Evolutionary conservation across 257 asterid species (phyloP).

Genomic region (Thymus quinquecostatus): DNA sequence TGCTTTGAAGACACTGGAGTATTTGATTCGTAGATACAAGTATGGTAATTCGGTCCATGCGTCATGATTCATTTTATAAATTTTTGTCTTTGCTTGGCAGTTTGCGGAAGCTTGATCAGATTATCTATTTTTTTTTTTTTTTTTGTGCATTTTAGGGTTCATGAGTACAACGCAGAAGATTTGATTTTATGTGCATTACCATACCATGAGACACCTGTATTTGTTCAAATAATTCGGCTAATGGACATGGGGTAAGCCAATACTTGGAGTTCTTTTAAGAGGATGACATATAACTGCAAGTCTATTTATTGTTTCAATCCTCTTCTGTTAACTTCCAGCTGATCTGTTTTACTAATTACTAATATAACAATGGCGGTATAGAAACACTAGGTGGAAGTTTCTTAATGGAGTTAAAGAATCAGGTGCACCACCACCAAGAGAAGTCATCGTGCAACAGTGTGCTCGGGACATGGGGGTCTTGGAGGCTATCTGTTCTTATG

Average conservation of each 20-base stretch:
- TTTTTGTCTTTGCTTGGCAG: background rate
- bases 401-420: constrained; percentile 84
- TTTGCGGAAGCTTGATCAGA: background rate
- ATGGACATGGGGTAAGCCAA: constrained; percentile 68
- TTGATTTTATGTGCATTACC: constrained; percentile 87
- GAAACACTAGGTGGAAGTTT: constrained; percentile 85
- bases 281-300: background rate
- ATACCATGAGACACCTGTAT: constrained; percentile 81
- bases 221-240: constrained; percentile 75
- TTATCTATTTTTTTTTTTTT: background rate
- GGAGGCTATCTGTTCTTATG: constrained; percentile 80
- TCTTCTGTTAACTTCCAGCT: constrained; percentile 1
- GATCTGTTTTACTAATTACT: constrained; percentile 22
- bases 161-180: constrained; percentile 69
- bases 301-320: background rate
- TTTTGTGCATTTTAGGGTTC: constrained; percentile 56
- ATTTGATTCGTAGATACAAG: constrained; percentile 89
- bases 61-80: too few species aligned
- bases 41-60: constrained; percentile 24
- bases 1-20: constrained; percentile 78
- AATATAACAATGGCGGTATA: constrained; percentile 43
- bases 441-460: constrained; percentile 83
- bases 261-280: background rate
- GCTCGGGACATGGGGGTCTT: constrained; percentile 71
- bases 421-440: constrained; percentile 87